Evolutionary conservation across 495 filamentous ascomycete genomes (phyloP).

Genomic region (Neurospora tetrasperma): DNA sequence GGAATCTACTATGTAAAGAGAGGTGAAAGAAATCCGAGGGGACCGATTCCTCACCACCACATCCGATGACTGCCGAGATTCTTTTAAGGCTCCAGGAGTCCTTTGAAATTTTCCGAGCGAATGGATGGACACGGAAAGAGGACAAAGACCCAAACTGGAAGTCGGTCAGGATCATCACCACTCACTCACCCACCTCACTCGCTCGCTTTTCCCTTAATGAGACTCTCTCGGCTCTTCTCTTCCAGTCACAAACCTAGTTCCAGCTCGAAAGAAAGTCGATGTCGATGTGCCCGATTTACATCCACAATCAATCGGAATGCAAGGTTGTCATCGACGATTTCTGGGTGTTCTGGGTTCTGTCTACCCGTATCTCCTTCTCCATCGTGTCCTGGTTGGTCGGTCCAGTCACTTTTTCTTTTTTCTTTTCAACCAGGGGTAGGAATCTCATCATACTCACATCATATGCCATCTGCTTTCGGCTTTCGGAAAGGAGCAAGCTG

Average conservation of each 20-base stretch:
- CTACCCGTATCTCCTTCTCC: neutral
- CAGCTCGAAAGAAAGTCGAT: neutral
- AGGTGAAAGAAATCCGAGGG: neutral
- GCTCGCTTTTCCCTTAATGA: neutral
- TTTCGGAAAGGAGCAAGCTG: neutral
- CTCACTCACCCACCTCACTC: neutral
- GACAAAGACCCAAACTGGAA: neutral
- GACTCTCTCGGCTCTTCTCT: neutral
- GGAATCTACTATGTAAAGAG: neutral
- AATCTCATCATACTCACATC: neutral
- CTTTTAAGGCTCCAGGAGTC: neutral
- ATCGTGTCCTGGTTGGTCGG: neutral
- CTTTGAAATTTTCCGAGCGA: neutral
- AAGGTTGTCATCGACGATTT: neutral
- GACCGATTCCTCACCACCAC: neutral
- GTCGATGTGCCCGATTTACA: neutral
- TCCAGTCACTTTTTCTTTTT: neutral
- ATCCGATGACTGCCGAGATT: neutral
- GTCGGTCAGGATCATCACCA: neutral
- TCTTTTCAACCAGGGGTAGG: neutral
- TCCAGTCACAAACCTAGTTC: neutral
- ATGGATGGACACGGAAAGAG: neutral
- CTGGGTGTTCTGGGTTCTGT: neutral
- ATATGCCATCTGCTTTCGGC: neutral
- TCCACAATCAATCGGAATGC: neutral